Evolutionary conservation across 495 filamentous ascomycete genomes (phyloP).

Genomic region (Sphaerosporella brunnea): DNA sequence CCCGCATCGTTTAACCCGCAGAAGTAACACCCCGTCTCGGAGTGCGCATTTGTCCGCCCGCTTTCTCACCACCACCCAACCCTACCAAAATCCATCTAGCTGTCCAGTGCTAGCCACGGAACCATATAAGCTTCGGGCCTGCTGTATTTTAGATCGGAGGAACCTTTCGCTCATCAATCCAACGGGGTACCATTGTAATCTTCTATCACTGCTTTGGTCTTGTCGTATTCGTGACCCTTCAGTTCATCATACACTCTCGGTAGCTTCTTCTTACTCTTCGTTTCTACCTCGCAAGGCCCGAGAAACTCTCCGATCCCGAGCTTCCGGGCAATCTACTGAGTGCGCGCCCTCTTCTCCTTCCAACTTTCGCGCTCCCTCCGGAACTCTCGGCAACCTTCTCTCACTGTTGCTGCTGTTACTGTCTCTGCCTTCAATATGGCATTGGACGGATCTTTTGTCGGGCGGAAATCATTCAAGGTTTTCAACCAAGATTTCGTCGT

Average conservation of each 20-base stretch:
- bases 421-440: slow-evolving; percentile 4
- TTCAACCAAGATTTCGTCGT: slow-evolving; percentile 99
- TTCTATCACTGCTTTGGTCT: neutral
- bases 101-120: too few relatives aligned
- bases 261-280: neutral
- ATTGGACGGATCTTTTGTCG: slow-evolving; percentile 36
- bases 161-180: neutral
- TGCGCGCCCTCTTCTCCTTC: neutral
- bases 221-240: neutral
- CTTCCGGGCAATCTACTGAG: too few relatives aligned
- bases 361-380: neutral
- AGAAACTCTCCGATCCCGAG: neutral
- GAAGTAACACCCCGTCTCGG: neutral
- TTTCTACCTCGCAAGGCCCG: too few relatives aligned
- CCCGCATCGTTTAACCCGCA: neutral
- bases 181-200: neutral
- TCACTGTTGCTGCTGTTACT: too few relatives aligned
- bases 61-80: neutral
- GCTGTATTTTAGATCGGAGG: neutral
- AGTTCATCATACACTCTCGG: neutral
- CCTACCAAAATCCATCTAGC: neutral
- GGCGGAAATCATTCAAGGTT: slow-evolving; percentile 96
- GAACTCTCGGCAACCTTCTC: neutral
- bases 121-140: neutral
- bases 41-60: neutral